These are phyloP conservation scores for Stevia rebaudiana DNA, from an alignment of 140 eudicot genomes.

Conservation along the genomic window DNA sequence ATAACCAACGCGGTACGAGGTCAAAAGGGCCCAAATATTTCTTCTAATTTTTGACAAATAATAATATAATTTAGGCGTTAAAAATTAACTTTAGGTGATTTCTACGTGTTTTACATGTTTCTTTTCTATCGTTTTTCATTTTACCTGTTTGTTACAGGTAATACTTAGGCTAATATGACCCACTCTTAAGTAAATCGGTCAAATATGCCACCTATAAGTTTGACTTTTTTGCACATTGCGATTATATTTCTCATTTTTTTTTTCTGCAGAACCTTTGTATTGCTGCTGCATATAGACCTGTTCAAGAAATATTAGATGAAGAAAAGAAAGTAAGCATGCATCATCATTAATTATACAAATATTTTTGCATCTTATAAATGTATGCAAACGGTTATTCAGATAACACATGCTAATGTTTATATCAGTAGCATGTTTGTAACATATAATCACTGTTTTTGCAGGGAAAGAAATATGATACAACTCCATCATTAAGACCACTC, in stretches of 20 bases:
- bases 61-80: background rate
- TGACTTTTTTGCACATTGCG: background rate
- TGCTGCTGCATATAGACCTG: constrained; percentile 99
- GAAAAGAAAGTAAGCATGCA: constrained; percentile 60
- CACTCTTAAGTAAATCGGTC: background rate
- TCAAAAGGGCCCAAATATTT: background rate
- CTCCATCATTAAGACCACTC: constrained; percentile 60
- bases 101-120: background rate
- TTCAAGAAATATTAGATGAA: constrained; percentile 78
- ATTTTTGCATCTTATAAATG: background rate
- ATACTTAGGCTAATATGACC: background rate
- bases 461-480: constrained; percentile 36
- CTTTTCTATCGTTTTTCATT: background rate
- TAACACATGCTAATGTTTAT: background rate
- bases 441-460: constrained; percentile 24
- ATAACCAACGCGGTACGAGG: background rate
- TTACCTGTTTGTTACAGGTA: background rate
- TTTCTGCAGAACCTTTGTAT: constrained; percentile 79
- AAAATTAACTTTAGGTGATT: background rate
- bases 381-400: background rate
- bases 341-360: background rate
- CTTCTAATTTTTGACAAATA: background rate
- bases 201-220: background rate
- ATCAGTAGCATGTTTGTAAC: constrained; percentile 3
- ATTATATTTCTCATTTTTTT: background rate